Conservation (phyloP, 306 rosid genomes). For the Begonia fuchsioides region DNA sequence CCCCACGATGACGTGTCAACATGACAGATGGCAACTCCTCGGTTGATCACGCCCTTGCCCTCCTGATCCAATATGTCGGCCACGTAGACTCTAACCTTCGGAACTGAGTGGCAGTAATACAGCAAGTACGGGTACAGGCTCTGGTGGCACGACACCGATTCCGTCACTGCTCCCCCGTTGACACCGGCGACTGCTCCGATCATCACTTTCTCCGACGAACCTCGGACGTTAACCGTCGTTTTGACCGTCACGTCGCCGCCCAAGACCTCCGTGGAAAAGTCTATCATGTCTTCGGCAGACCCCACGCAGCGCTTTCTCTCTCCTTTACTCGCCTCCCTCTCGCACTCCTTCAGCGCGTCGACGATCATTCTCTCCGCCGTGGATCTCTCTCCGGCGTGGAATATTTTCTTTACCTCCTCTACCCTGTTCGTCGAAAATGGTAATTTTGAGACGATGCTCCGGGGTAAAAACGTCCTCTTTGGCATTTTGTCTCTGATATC, state of each 20-base stretch:
- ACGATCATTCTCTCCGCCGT: conserved; percentile 27
- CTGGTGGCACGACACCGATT: conserved; percentile 82
- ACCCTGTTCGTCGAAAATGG: conserved; percentile 34
- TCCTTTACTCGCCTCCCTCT: conserved; percentile 37
- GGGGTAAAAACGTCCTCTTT: conserved; percentile 58
- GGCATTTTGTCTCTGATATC: conserved; percentile 67
- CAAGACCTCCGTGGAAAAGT: conserved; percentile 37
- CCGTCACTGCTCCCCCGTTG: conserved; percentile 50
- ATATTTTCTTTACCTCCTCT: conserved; percentile 17
- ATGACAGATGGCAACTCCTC: conserved; percentile 69
- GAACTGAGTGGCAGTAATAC: conserved; percentile 84
- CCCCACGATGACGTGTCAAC: conserved; percentile 74
- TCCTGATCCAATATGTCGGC: conserved; percentile 38
- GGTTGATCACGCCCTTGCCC: conserved; percentile 23
- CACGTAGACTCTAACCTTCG: conserved; percentile 55
- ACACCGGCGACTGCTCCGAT: conserved; percentile 38
- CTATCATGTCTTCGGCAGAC: conserved; percentile 63
- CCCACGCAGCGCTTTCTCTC: conserved; percentile 74
- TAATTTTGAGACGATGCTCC: conserved; percentile 23
- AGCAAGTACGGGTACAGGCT: conserved; percentile 71
- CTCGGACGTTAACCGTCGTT: conserved; percentile 31
- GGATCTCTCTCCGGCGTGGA: conserved; percentile 33
- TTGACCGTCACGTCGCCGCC: conserved; percentile 30
- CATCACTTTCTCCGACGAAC: conserved; percentile 36
- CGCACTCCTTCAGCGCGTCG: conserved; percentile 43